A percentile compares a stretch with the other conserved stretches of the same genome.
Evolutionary conservation across 2,329 filamentous ascomycete genomes (phyloP).

Genomic region (Xylaria sp.): DNA sequence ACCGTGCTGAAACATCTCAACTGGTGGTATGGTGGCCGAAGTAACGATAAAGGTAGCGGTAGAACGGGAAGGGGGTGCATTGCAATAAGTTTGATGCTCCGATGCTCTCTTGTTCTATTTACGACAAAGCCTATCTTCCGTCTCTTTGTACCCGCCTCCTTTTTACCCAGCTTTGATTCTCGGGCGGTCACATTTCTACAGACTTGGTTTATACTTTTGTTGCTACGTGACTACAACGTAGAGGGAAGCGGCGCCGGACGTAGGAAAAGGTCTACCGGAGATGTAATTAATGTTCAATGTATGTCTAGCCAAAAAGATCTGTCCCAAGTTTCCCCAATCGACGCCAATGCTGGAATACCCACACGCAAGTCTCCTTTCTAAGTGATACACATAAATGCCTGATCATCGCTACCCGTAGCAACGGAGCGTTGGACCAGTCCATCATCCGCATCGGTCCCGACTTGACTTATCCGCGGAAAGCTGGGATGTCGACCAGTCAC

Average conservation of each 20-base stretch:
- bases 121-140: background rate
- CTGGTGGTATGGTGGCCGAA: background rate
- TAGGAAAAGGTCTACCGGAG: background rate
- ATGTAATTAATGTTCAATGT: conserved; percentile 27
- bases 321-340: conserved; percentile 26
- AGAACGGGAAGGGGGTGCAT: background rate
- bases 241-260: background rate
- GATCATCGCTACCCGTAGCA: conserved; percentile 6
- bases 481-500: conserved; percentile 14
- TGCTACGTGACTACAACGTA: background rate
- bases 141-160: background rate
- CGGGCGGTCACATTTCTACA: background rate
- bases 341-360: conserved; percentile 32
- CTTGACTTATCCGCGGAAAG: background rate
- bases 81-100: background rate
- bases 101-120: background rate
- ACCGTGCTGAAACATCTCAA: background rate
- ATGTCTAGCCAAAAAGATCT: conserved; percentile 34
- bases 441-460: background rate
- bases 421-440: conserved; percentile 4
- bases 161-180: background rate
- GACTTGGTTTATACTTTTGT: background rate
- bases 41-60: background rate
- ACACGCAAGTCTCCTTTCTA: conserved; percentile 15
- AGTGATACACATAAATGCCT: conserved; percentile 14